Percentiles rank a stretch among this genome's conserved stretches.
These are phyloP conservation scores for Cladosporium austrohemisphaericum DNA, from an alignment of 2,329 filamentous ascomycete genomes.

Conservation along the genomic window DNA sequence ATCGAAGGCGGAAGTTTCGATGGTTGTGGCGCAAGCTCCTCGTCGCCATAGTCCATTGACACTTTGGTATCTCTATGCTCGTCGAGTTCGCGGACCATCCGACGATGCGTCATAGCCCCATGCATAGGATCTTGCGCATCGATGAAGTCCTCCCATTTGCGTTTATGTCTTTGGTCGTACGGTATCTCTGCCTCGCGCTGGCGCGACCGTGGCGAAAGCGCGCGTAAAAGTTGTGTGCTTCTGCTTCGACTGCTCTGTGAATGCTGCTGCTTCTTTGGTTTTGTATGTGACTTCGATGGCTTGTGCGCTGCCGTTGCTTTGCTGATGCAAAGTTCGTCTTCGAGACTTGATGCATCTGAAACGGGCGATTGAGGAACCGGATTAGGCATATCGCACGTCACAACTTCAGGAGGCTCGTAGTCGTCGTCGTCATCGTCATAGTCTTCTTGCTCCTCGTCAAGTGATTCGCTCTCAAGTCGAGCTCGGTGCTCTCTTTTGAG, in stretches of 20 bases:
- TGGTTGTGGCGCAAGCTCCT: neutral
- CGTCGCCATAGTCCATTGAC: conserved; percentile 45
- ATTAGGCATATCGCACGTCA: neutral
- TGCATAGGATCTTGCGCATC: conserved; percentile 36
- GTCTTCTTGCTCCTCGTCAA: conserved; percentile 15
- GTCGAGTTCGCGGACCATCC: conserved; percentile 44
- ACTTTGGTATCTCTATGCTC: conserved; percentile 36
- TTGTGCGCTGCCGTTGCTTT: conserved; percentile 10
- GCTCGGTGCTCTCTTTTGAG: conserved; percentile 16
- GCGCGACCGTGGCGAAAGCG: conserved; percentile 8
- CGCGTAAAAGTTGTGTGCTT: neutral
- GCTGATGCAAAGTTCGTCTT: conserved; percentile 22
- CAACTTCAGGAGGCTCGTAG: conserved; percentile 5
- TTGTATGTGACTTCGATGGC: conserved; percentile 1
- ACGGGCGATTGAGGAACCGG: conserved; percentile 17
- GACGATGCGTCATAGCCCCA: conserved; percentile 41
- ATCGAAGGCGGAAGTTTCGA: neutral
- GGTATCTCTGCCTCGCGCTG: conserved; percentile 25
- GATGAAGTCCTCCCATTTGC: conserved; percentile 35
- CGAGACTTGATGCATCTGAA: conserved; percentile 27
- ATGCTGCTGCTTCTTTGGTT: conserved; percentile 14
- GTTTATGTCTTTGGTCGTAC: conserved; percentile 32
- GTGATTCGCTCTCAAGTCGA: conserved; percentile 18
- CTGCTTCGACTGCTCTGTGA: conserved; percentile 24
- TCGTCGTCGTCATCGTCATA: conserved; percentile 11